Evolutionary conservation across 2,329 filamentous ascomycete genomes (phyloP).

Genomic region (Arthroderma sp.): DNA sequence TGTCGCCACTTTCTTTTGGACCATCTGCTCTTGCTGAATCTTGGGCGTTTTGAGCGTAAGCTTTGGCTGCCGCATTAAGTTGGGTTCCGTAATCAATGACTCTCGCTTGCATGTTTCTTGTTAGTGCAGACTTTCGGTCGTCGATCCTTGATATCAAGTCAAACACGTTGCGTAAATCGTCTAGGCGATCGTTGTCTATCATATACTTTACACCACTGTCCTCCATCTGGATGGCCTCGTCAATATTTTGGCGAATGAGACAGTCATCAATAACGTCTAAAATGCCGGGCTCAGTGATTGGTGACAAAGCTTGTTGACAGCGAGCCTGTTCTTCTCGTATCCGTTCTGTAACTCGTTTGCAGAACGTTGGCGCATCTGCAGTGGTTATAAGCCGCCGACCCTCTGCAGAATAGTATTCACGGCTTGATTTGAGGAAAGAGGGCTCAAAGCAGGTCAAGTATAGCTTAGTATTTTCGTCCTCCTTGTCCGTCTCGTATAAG

Average conservation of each 20-base stretch:
- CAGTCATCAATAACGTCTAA: conserved; percentile 64
- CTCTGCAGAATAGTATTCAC: conserved; percentile 61
- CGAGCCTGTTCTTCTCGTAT: conserved; percentile 70
- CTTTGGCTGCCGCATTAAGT: conserved; percentile 55
- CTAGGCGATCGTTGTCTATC: conserved; percentile 75
- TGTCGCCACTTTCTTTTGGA: conserved; percentile 40
- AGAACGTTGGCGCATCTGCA: conserved; percentile 69
- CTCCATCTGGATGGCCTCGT: conserved; percentile 73
- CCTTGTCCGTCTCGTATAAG: conserved; percentile 68
- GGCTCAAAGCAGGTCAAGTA: conserved; percentile 76
- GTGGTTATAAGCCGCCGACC: conserved; percentile 61
- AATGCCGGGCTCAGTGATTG: conserved; percentile 59
- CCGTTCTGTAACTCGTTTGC: conserved; percentile 59
- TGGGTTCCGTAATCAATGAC: conserved; percentile 69
- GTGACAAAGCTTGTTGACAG: conserved; percentile 68
- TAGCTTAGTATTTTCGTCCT: conserved; percentile 64
- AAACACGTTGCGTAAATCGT: conserved; percentile 71
- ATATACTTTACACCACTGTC: conserved; percentile 73
- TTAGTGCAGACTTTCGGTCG: conserved; percentile 55
- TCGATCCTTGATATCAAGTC: conserved; percentile 68
- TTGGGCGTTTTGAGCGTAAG: conserved; percentile 42
- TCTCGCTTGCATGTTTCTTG: conserved; percentile 55
- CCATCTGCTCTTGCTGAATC: conserved; percentile 22
- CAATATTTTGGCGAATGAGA: conserved; percentile 63
- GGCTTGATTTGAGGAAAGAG: conserved; percentile 58